phyloP scores from a whole-genome alignment of 2,329 filamentous ascomycete genomes.

The Colletotrichum higginsianum region DNA sequence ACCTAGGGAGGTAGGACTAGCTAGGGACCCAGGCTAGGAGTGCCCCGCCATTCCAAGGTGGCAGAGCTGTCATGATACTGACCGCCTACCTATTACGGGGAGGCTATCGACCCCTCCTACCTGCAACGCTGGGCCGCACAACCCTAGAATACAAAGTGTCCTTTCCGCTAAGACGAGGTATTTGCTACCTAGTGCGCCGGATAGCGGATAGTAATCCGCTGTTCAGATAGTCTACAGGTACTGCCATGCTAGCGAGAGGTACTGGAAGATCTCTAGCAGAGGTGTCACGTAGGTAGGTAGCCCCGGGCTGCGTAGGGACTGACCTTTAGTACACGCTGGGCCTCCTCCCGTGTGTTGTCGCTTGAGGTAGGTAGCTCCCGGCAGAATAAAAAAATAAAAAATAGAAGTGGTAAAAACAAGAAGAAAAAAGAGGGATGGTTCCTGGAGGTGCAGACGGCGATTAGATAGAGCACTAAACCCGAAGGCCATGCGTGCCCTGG shows the following conservation, averaged over 20 bases:
- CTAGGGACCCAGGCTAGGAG: background rate
- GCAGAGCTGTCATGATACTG: background rate
- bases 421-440: background rate
- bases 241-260: background rate
- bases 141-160: constrained; percentile 11
- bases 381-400: background rate
- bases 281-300: background rate
- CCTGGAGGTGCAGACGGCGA: background rate
- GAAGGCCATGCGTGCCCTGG: background rate
- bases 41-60: constrained; percentile 15
- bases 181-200: no score
- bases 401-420: background rate
- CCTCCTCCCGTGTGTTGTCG: background rate
- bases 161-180: background rate
- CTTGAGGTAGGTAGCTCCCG: background rate
- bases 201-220: background rate
- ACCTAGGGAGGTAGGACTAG: background rate
- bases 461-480: no score
- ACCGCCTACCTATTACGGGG: constrained; percentile 18
- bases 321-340: background rate
- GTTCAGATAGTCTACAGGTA: no score
- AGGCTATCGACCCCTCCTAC: constrained; percentile 4
- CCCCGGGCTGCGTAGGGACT: background rate
- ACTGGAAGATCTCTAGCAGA: background rate
- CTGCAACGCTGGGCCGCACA: constrained; percentile 23